Evolutionary conservation across 1,284 basidiomycete species (phyloP).

Genomic region (Puccinia triticina): DNA sequence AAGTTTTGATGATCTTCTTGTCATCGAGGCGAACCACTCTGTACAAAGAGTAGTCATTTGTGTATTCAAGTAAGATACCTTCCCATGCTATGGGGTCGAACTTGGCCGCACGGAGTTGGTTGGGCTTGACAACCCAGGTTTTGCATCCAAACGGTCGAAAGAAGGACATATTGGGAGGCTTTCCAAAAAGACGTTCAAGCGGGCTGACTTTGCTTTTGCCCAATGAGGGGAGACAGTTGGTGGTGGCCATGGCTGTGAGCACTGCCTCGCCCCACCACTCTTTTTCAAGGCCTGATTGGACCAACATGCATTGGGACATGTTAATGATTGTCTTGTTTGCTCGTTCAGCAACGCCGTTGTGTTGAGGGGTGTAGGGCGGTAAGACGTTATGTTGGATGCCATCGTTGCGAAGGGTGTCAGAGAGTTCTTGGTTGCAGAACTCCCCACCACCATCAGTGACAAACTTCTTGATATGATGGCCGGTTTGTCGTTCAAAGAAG

Average conservation of each 20-base stretch:
- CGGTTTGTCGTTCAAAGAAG: constrained; percentile 1
- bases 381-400: too few relatives aligned
- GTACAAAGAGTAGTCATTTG: neutral
- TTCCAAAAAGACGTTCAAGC: too few relatives aligned
- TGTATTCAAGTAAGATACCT: neutral
- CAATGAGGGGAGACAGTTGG: too few relatives aligned
- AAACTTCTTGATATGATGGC: neutral
- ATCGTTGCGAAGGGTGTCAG: too few relatives aligned
- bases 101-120: neutral
- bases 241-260: neutral
- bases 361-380: too few relatives aligned
- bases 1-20: neutral
- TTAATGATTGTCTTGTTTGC: too few relatives aligned
- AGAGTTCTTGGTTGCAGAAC: too few relatives aligned
- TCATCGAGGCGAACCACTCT: neutral
- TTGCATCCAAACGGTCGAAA: too few relatives aligned
- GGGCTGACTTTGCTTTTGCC: too few relatives aligned
- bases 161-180: too few relatives aligned
- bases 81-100: neutral
- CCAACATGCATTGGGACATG: neutral
- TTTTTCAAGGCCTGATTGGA: neutral
- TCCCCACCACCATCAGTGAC: neutral
- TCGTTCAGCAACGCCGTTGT: too few relatives aligned
- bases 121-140: neutral
- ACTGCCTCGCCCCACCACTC: constrained; percentile 23